These are phyloP conservation scores for Strobilomyces confusus DNA, from an alignment of 768 basidiomycete species.

Conservation along the genomic window DNA sequence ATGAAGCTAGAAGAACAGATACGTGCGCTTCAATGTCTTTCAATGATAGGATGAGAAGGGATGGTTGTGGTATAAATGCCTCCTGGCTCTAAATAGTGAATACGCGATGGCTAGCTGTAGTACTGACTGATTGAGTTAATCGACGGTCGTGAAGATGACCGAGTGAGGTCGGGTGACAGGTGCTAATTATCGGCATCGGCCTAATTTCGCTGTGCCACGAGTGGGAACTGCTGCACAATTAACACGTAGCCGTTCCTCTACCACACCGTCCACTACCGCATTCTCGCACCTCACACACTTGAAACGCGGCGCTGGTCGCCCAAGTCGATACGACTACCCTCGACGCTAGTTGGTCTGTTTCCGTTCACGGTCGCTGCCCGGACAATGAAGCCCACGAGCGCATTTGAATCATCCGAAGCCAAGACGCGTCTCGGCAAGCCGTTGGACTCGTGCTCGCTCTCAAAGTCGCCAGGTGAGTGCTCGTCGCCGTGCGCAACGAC, in stretches of 20 bases:
- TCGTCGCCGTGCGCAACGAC: constrained; percentile 6
- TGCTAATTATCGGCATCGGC: constrained; percentile 6
- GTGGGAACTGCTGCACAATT: constrained; percentile 17
- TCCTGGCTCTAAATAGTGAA: not conserved
- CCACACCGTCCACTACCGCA: constrained; percentile 13
- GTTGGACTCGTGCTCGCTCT: not conserved
- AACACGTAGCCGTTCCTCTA: constrained; percentile 10
- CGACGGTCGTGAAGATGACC: constrained; percentile 19
- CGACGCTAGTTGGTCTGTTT: not conserved
- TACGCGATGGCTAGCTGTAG: not conserved
- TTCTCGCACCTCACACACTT: not conserved
- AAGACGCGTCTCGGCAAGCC: not conserved
- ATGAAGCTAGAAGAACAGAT: constrained; percentile 11
- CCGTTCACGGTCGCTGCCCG: not conserved
- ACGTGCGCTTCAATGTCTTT: not conserved
- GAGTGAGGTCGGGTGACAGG: constrained; percentile 10
- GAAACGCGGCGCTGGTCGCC: not conserved
- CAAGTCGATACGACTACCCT: not conserved
- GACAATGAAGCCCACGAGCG: not conserved
- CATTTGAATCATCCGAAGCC: not conserved
- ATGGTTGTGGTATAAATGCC: too few species aligned
- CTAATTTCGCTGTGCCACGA: constrained; percentile 15
- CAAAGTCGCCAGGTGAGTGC: not conserved
- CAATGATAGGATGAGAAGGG: not conserved
- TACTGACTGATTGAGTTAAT: constrained; percentile 8